Evolutionary conservation across 768 basidiomycete genomes (phyloP).

Genomic region (Collybia sp.): DNA sequence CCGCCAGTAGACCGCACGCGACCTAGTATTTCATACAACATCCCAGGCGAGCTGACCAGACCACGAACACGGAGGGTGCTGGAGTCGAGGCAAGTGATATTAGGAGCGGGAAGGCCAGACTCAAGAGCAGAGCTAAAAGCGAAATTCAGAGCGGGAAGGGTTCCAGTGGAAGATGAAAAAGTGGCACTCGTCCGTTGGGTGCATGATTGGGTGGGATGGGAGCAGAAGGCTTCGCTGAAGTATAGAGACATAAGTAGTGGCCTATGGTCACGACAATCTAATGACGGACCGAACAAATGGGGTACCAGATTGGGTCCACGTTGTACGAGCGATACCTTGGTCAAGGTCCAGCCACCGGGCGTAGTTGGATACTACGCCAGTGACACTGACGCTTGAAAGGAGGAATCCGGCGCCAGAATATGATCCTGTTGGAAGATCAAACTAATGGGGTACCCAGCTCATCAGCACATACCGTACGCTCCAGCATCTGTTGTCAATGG

Average conservation of each 20-base stretch:
- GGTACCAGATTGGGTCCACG: constrained; percentile 51
- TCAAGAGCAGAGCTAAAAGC: constrained; percentile 43
- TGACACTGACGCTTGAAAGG: constrained; percentile 40
- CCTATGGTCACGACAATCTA: no score
- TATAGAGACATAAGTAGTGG: no score
- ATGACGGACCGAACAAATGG: constrained; percentile 43
- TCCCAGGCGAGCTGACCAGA: constrained; percentile 45
- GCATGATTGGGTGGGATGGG: constrained; percentile 58
- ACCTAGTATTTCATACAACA: constrained; percentile 66
- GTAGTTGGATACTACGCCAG: constrained; percentile 40
- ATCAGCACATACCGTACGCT: constrained; percentile 49
- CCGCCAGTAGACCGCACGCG: constrained; percentile 28
- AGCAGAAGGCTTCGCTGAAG: constrained; percentile 50
- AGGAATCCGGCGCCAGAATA: constrained; percentile 64
- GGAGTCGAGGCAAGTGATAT: constrained; percentile 54
- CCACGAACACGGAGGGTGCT: constrained; percentile 54
- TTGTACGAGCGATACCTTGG: constrained; percentile 48
- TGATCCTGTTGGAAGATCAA: constrained; percentile 44
- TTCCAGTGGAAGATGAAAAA: constrained; percentile 4
- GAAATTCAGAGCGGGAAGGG: constrained; percentile 38
- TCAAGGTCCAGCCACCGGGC: constrained; percentile 70
- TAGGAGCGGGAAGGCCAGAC: constrained; percentile 46
- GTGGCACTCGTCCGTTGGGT: constrained; percentile 45
- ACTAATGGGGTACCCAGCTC: background rate
- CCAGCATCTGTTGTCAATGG: constrained; percentile 49